Conservation (phyloP, 805 yeast species). For the Danielia reshetovae region DNA sequence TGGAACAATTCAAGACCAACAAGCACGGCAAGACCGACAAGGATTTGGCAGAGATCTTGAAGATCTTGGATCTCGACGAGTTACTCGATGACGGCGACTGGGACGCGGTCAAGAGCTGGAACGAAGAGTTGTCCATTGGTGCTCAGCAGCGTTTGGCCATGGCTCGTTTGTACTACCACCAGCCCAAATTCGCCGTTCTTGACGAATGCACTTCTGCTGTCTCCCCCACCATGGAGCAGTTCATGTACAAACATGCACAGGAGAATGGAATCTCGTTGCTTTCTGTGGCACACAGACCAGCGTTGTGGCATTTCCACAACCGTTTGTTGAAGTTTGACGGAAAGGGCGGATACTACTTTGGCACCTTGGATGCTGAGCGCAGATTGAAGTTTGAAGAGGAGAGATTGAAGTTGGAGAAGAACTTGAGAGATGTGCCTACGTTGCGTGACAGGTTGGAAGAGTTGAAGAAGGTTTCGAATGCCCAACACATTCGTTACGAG, state of each 20-base stretch:
- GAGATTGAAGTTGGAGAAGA: slow-evolving; percentile 63
- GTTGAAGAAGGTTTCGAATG: slow-evolving; percentile 50
- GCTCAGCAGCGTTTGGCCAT: slow-evolving; percentile 91
- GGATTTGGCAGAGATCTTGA: slow-evolving; percentile 51
- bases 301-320: slow-evolving; percentile 89
- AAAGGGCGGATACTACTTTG: slow-evolving; percentile 62
- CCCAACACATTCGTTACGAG: slow-evolving; percentile 36
- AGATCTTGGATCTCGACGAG: slow-evolving; percentile 56
- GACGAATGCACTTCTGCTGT: slow-evolving; percentile 97
- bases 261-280: slow-evolving; percentile 73
- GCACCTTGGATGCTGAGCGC: slow-evolving; percentile 65
- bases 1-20: slow-evolving; percentile 48
- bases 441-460: slow-evolving; percentile 64
- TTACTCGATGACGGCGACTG: slow-evolving; percentile 43
- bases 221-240: slow-evolving; percentile 84
- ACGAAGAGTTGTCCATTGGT: slow-evolving; percentile 83
- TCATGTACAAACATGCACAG: slow-evolving; percentile 83
- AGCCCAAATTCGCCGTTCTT: slow-evolving; percentile 88
- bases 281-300: slow-evolving; percentile 90
- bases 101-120: slow-evolving; percentile 75
- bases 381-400: slow-evolving; percentile 77
- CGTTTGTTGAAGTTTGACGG: slow-evolving; percentile 81
- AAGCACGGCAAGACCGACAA: slow-evolving; percentile 39
- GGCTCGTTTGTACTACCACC: slow-evolving; percentile 88
- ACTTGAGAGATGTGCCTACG: slow-evolving; percentile 65